Conservation (phyloP, 1,284 basidiomycete species). For the Somion occarium region DNA sequence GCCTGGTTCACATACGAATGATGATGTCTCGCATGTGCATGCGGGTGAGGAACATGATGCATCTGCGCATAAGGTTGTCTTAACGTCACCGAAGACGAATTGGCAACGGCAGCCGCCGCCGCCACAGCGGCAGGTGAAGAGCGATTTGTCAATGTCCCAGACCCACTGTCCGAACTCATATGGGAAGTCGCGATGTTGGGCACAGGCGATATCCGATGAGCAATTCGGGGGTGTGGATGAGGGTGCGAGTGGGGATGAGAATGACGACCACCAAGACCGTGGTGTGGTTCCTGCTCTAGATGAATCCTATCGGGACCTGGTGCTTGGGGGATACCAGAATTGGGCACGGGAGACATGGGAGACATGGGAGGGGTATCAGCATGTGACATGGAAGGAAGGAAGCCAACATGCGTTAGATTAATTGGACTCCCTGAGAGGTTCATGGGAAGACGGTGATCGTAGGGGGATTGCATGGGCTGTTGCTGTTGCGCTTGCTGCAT, state of each 20-base stretch:
- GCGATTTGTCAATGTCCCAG: conserved; percentile 8
- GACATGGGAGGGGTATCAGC: conserved; percentile 3
- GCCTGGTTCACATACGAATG: conserved; percentile 40
- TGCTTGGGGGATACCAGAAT: not conserved
- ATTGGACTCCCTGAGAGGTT: not conserved
- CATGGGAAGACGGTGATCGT: conserved; percentile 2
- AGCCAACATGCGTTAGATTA: conserved; percentile 12
- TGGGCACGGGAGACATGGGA: not conserved
- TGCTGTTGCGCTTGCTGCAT: conserved; percentile 14
- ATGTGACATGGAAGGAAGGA: conserved; percentile 9
- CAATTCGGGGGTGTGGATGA: not conserved
- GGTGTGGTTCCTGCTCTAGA: not conserved
- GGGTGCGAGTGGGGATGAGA: not conserved
- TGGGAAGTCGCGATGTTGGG: not conserved
- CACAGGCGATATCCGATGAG: conserved; percentile 4
- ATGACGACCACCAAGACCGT: not conserved
- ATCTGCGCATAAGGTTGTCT: conserved; percentile 55
- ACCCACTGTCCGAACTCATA: not conserved
- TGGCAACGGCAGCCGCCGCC: conserved; percentile 11
- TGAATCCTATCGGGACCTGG: not conserved
- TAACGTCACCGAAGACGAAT: conserved; percentile 31
- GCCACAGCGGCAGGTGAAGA: conserved; percentile 1
- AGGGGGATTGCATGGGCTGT: conserved; percentile 1
- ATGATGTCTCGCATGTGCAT: conserved; percentile 67
- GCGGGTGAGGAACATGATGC: conserved; percentile 75